phyloP scores from a whole-genome alignment of 345 rosid species.

The Brassica incana region DNA sequence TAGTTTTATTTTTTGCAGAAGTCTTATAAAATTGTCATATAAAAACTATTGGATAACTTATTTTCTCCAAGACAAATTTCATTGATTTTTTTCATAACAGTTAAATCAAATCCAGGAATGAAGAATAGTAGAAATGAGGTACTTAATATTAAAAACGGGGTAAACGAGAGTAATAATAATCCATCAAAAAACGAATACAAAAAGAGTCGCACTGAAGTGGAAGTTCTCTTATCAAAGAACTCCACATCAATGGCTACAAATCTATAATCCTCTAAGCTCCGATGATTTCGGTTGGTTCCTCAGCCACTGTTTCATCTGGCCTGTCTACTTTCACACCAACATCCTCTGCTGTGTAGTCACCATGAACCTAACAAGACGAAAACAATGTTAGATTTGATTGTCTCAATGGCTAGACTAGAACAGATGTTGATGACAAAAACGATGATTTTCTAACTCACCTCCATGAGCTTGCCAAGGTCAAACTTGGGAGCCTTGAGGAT shows the following conservation, averaged over 20 bases:
- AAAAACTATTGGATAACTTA: not conserved
- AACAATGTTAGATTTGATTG: not conserved
- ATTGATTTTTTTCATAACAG: not conserved
- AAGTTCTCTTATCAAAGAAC: conserved; percentile 1
- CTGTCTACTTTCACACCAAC: conserved; percentile 43
- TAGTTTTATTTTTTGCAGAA: not conserved
- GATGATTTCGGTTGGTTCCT: conserved; percentile 33
- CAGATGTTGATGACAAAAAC: not conserved
- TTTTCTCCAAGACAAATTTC: not conserved
- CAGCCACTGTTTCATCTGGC: conserved; percentile 33
- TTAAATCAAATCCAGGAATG: not conserved
- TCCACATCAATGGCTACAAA: conserved; percentile 16
- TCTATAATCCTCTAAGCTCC: conserved; percentile 38
- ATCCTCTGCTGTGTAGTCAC: conserved; percentile 39
- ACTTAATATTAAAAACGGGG: not conserved
- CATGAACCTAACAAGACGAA: conserved; percentile 28
- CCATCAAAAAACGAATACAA: conserved; percentile 33
- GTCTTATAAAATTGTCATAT: no score
- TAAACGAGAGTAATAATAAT: conserved; percentile 9
- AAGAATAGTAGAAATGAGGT: not conserved
- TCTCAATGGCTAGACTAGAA: not conserved
- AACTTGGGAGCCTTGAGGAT: conserved; percentile 94
- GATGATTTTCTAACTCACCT: conserved; percentile 35
- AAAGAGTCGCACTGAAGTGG: not conserved
- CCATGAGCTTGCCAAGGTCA: conserved; percentile 95